phyloP scores from a whole-genome alignment of 1,284 basidiomycete genomes.

The Leccinum subspadiceum region DNA sequence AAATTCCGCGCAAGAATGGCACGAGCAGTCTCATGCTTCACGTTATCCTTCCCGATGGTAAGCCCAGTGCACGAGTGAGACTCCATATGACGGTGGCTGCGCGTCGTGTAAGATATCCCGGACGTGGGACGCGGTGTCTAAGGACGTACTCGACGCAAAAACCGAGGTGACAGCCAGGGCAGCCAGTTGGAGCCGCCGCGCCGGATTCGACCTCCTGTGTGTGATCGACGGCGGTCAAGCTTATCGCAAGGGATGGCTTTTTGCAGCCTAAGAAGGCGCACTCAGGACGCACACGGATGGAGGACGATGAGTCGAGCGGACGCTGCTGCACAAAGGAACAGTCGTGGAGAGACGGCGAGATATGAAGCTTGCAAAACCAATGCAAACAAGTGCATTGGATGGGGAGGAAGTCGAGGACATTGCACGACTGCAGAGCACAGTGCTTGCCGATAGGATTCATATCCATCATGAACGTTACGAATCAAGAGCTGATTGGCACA shows the following conservation, averaged over 20 bases:
- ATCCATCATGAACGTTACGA: constrained; percentile 27
- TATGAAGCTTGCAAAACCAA: constrained; percentile 51
- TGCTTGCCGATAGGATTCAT: constrained; percentile 44
- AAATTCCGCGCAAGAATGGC: constrained; percentile 58
- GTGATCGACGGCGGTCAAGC: constrained; percentile 30
- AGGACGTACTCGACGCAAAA: constrained; percentile 61
- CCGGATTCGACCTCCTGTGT: neutral
- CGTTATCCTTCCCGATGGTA: constrained; percentile 9
- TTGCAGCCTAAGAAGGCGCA: constrained; percentile 53
- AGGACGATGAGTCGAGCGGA: neutral
- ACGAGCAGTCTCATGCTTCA: constrained; percentile 50
- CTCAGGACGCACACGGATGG: constrained; percentile 37
- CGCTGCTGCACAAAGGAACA: constrained; percentile 39
- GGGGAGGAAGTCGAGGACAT: constrained; percentile 51
- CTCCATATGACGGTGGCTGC: constrained; percentile 60
- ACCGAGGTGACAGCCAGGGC: constrained; percentile 50
- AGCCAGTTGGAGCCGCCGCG: constrained; percentile 34
- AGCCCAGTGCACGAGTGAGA: constrained; percentile 48
- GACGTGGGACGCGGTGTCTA: constrained; percentile 4
- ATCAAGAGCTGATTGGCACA: neutral
- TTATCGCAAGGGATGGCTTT: constrained; percentile 51
- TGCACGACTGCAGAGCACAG: constrained; percentile 45
- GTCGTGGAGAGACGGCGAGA: constrained; percentile 53
- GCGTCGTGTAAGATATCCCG: constrained; percentile 15
- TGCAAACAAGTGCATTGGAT: constrained; percentile 45